These are phyloP conservation scores for Magnolia changhungtana DNA, from an alignment of 164 flowering plant genomes.

Conservation along the genomic window DNA sequence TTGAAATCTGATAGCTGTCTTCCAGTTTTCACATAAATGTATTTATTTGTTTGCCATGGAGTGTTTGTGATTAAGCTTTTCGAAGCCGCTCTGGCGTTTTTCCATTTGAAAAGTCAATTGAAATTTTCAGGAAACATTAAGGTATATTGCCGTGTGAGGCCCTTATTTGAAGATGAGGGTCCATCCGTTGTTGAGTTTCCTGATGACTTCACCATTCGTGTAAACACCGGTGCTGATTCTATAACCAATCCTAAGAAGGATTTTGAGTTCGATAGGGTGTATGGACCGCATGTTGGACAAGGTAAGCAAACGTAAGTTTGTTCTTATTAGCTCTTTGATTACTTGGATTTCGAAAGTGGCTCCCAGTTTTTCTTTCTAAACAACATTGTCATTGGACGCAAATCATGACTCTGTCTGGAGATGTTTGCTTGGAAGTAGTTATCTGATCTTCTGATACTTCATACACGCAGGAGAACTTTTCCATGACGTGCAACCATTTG, in stretches of 20 bases:
- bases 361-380: not conserved
- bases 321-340: not conserved
- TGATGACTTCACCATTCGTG: conserved; percentile 78
- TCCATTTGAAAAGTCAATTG: conserved; percentile 13
- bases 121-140: conserved; percentile 73
- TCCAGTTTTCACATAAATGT: not conserved
- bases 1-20: not conserved
- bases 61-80: not conserved
- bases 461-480: conserved; percentile 81
- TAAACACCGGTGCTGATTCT: conserved; percentile 68
- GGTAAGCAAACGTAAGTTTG: conserved; percentile 37
- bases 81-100: not conserved
- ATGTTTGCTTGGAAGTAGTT: not conserved
- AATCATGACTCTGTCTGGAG: not conserved
- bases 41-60: not conserved
- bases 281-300: conserved; percentile 99
- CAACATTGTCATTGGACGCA: not conserved
- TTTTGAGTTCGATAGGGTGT: conserved; percentile 94
- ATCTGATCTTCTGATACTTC: not conserved
- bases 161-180: conserved; percentile 93
- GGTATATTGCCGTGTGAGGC: conserved; percentile 88
- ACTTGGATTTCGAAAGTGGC: not conserved
- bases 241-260: conserved; percentile 77
- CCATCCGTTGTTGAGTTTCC: conserved; percentile 84
- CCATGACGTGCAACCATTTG: conserved; percentile 87